A percentile compares a stretch with the other conserved stretches of the same genome.
Conservation (phyloP, 116 monocot genomes). For the Papilionanthe hybrid region DNA sequence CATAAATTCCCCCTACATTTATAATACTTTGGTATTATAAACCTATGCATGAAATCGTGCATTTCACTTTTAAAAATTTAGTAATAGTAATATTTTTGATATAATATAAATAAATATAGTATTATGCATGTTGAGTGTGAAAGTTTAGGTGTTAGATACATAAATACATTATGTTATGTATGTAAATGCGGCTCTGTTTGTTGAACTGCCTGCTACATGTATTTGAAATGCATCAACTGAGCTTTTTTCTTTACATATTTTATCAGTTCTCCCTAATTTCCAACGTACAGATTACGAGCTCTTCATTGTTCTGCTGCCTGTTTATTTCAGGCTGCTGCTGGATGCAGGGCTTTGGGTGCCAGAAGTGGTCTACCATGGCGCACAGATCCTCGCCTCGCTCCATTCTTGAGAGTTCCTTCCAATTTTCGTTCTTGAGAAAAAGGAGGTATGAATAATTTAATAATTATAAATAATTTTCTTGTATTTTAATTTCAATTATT, state of each 20-base stretch:
- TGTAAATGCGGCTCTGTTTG: too few species aligned
- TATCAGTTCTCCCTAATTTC: neutral
- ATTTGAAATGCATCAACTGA: neutral
- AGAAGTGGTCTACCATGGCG: slow-evolving; percentile 63
- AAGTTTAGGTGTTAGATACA: too few species aligned
- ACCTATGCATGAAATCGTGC: too few species aligned
- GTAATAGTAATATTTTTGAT: too few species aligned
- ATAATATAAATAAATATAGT: too few species aligned
- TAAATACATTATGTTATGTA: too few species aligned
- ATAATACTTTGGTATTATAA: too few species aligned
- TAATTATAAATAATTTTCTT: neutral
- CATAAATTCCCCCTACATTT: too few species aligned
- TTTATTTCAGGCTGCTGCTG: slow-evolving; percentile 62
- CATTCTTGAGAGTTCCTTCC: slow-evolving; percentile 20
- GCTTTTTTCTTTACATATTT: neutral
- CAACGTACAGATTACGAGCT: neutral
- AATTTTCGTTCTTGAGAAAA: neutral
- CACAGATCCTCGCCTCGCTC: slow-evolving; percentile 50
- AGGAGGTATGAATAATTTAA: neutral
- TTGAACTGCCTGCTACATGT: neutral
- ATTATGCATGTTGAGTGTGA: too few species aligned
- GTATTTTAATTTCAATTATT: too few species aligned
- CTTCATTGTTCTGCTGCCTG: neutral
- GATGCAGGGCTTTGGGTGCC: slow-evolving; percentile 78
- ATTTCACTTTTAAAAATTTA: too few species aligned